Base-by-base conservation (phyloP, 2,329 filamentous ascomycete species). In the Aspergillus spinulosporus region DNA sequence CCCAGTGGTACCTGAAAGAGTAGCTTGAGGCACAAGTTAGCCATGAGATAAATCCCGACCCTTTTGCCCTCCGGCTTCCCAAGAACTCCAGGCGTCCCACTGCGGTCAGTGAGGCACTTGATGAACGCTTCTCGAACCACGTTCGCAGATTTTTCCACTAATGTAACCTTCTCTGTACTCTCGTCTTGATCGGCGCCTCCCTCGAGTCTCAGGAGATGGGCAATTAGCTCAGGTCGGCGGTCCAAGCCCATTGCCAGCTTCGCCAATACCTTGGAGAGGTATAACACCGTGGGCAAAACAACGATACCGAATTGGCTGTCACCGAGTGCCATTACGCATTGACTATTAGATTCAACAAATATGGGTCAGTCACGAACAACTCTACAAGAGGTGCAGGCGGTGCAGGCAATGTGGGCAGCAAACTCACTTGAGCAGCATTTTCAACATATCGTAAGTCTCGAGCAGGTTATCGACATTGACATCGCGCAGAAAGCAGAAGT, bases 51-150 rank as follows among this genome's bases (percentile, higher is more conserved):
- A 60, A 97, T 92, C 43, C 90, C 92, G 8, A 88, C 77, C 68
- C 93, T 91, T 70, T 92, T 95, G 54, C 92, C 91, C 65, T 92
- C 88, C 0, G 91, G 90, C 58, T 80, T 84, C 15, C 84, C 85
- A 28, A 82, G 73, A 0, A 80, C 79, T 12, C 78, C 77, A 9
- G 84, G 80, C 26, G 83, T 85, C 14, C 86, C 86, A 1, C 84
- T 87, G 48, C 90, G 84, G 69, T 96, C 92, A 3, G 89, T 92
- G 34, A 96, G 77, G 62, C 93, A 97, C 39, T 90, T 91, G 8
- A 90, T 94, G 69, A 97, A 96, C 21, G 92, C 91, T 69, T 92
- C 89, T 59, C 95, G 88, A 57, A 97, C 89, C 49, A 90, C 88
- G 68, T 97, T 93, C 14, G 91, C 92, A 1, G 92, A 92, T 28